A percentile compares a stretch with the other conserved stretches of the same genome.
Evolutionary conservation across 2,329 filamentous ascomycete species (phyloP).

Genomic region (Scytalidium lignicola): DNA sequence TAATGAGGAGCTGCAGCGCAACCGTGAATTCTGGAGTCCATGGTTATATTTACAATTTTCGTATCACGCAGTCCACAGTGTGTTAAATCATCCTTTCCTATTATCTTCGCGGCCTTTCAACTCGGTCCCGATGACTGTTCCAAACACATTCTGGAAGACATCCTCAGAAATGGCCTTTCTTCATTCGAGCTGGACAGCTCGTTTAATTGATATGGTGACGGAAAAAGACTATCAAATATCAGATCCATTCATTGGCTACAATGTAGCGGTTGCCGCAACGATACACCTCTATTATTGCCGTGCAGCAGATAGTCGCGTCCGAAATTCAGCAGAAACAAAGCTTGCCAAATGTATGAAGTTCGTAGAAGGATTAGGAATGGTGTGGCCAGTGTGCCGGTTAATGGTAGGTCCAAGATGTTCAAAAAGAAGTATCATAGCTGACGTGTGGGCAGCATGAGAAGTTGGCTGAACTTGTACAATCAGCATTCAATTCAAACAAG

Average conservation of each 20-base stretch:
- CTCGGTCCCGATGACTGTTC: not conserved
- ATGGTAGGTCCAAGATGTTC: conserved; percentile 15
- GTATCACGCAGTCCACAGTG: not conserved
- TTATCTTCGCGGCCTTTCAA: not conserved
- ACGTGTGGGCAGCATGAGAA: conserved; percentile 18
- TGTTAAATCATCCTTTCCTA: conserved; percentile 1
- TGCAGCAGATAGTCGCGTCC: conserved; percentile 10
- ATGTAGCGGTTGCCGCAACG: not conserved
- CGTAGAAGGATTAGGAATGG: conserved; percentile 17
- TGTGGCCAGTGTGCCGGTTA: conserved; percentile 22
- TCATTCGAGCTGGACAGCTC: not conserved
- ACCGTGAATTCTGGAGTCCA: conserved; percentile 15
- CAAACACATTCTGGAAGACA: conserved; percentile 1
- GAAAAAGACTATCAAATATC: not conserved
- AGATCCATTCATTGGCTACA: conserved; percentile 1
- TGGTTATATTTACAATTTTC: conserved; percentile 1
- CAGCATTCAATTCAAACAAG: conserved; percentile 19
- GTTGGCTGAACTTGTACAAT: conserved; percentile 21
- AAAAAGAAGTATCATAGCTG: not conserved
- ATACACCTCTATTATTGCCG: conserved; percentile 14
- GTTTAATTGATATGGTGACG: not conserved
- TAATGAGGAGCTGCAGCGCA: conserved; percentile 14
- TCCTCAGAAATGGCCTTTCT: not conserved
- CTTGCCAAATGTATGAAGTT: conserved; percentile 23
- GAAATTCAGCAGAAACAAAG: conserved; percentile 21